phyloP scores from a whole-genome alignment of 164 flowering plant species.

The Santalum album region DNA sequence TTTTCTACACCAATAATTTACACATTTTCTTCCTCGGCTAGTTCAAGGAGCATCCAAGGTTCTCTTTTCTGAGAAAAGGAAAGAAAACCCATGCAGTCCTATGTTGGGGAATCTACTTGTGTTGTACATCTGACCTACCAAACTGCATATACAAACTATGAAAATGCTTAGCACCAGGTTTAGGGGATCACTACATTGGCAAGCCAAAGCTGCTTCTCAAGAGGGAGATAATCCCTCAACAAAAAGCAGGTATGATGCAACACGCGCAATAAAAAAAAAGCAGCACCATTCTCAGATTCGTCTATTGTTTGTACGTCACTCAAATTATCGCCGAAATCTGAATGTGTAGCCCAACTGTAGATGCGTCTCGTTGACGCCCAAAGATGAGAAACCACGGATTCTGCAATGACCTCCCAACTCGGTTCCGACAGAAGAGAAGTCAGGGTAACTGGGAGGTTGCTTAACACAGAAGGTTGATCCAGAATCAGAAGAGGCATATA shows the following conservation, averaged over 20 bases:
- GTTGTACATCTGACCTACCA: too few relatives aligned
- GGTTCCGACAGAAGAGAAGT: slow-evolving; percentile 56
- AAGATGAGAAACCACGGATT: slow-evolving; percentile 36
- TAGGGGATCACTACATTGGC: slow-evolving; percentile 38
- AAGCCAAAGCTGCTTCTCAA: slow-evolving; percentile 67
- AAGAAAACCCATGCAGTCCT: too few relatives aligned
- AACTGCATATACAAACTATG: background rate
- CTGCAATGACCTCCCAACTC: slow-evolving; percentile 49
- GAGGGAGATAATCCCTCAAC: slow-evolving; percentile 53
- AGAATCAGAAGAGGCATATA: slow-evolving; percentile 71
- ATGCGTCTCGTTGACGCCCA: slow-evolving; percentile 56
- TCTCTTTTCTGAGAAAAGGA: too few relatives aligned
- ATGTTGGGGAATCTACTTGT: too few relatives aligned
- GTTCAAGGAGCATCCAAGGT: too few relatives aligned
- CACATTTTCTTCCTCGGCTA: too few relatives aligned
- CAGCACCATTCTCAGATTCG: slow-evolving; percentile 34
- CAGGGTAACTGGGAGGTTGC: slow-evolving; percentile 72
- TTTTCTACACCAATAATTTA: too few relatives aligned
- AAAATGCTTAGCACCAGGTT: background rate
- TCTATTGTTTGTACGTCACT: slow-evolving; percentile 30
- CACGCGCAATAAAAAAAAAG: slow-evolving; percentile 31
- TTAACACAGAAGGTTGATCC: slow-evolving; percentile 46
- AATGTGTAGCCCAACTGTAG: slow-evolving; percentile 33
- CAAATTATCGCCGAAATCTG: slow-evolving; percentile 11
- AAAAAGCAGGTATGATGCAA: slow-evolving; percentile 43